Percentiles rank a stretch among this genome's conserved stretches.
These are phyloP conservation scores for Pseudonitzschia delicatissima DNA, from an alignment of 108 stramenopile species.

Conservation along the genomic window DNA sequence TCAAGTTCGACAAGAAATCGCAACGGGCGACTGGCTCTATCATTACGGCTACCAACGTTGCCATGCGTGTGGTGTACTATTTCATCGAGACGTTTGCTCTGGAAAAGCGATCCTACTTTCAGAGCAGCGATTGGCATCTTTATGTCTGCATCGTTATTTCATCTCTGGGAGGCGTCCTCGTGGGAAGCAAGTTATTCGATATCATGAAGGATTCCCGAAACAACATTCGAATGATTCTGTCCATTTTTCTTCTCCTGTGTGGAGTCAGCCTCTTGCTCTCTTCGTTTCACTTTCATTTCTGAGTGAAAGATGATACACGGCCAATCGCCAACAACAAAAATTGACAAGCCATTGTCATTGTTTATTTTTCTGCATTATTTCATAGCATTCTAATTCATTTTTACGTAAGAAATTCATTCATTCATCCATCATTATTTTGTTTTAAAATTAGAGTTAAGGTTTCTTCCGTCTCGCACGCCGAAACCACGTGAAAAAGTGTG, in stretches of 20 bases:
- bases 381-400: too few species aligned
- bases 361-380: too few species aligned
- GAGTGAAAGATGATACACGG: too few species aligned
- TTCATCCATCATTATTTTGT: too few species aligned
- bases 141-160: conserved; percentile 29
- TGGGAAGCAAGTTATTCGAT: conserved; percentile 36
- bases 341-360: too few species aligned
- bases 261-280: conserved; percentile 13
- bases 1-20: conserved; percentile 33
- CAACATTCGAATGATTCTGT: conserved; percentile 15
- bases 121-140: conserved; percentile 30
- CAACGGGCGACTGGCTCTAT: conserved; percentile 39
- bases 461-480: too few species aligned
- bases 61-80: conserved; percentile 34
- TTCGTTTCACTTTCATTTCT: conserved; percentile 23
- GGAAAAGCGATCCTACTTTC: conserved; percentile 10
- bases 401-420: too few species aligned
- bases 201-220: conserved; percentile 17
- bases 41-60: conserved; percentile 37
- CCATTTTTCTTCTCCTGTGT: conserved; percentile 8
- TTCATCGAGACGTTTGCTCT: conserved; percentile 27
- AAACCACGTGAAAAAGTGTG: too few species aligned
- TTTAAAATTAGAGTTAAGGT: too few species aligned
- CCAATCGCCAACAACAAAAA: too few species aligned
- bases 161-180: conserved; percentile 28